Evolutionary conservation across 2,329 filamentous ascomycete species (phyloP), one percentile per base, ranked within the genome.

Genomic region (Leptodontidium sp.): DNA sequence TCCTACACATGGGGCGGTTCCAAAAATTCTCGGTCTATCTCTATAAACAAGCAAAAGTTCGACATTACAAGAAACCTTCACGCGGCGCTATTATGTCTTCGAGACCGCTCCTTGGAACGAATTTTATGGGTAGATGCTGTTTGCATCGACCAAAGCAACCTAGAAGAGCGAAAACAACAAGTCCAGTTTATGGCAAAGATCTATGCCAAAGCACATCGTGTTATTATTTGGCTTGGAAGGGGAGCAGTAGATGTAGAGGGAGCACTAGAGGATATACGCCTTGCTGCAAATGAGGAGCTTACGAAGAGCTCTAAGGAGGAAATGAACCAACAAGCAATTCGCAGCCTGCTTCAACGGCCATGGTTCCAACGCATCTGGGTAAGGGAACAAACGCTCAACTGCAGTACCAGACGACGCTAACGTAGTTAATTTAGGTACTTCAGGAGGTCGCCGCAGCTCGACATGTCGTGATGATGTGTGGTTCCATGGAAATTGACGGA

Each of bases 301-400:
- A 50, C 47, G n/a, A 17, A n/a, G 47, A 9, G 7, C 47, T 11
- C n/a, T 17, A 65, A 49, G n/a, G 55, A 53, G 3, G n/a, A 58
- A 52, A 59, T 40, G n/a, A 65, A 14, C 14, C 35, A 61, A 49
- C 5, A 61, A 62, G 52, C 53, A 65, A 64, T 69, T 52, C 24
- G 65, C 21, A 35, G 2, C 3, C 57, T 71, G 15, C 65, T 71
- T 68, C 26, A 63, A 61, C 50, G 59, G 17, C 63, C 68, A 26
- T 71, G 68, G 65, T 70, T 71, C 64, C 68, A 45, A 62, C 70
- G 68, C 32, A 68, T 71, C 43, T 71, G 65, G 70, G 68, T 71
- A 68, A 71, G 65, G 11, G 21, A n/a, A 67, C 14, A 35, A 0
- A 52, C 11, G 3, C 47, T 50, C 17, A 64, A 29, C 21, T 26